Base-by-base conservation (phyloP, 345 rosid species). In the Linum usitatissimum region DNA sequence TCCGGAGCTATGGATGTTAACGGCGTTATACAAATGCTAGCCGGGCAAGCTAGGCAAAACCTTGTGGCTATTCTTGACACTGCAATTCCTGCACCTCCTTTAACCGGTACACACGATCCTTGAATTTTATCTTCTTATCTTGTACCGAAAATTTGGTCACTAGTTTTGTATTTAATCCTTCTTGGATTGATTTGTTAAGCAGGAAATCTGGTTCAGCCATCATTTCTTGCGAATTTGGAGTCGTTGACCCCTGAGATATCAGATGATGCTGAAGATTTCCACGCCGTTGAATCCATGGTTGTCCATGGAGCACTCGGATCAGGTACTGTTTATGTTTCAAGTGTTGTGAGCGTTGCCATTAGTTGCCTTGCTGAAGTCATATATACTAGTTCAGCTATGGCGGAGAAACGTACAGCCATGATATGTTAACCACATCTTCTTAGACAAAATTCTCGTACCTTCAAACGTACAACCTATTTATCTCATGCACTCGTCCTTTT, bases 21-120 rank as follows among this genome's bases (percentile, higher is more conserved):
- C 55, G 78, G 84, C 18, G 42, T 84, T 53, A 72, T 83, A 53
- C 84, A 84, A 70, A 74, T 83, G 65, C 71, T 90, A 71, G 64
- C 86, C 0, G 83, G 83, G 30, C 86, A 82, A 75, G 82, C 77
- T 65, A 83, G 96, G 77, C 92, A 80, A 67, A 93, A 84, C 66
- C 79, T 28, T 60, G 88, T 85, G 40, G 54, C 84, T 60, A 86
- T 79, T 75, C 60, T 93, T 63, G 97, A 90, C 64, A 67, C 71
- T 53, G 85, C 92, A 66, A 84, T 93, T 87, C 97, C 99, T 15
- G 81, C 83, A 61, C 88, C 93, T 66, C 57, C 84, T 28, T 53
- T 78, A 65, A 67, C 70, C 4, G 86, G 90, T 84, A 81, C 38
- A 15, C 38, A 10, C n/a, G n/a, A n/a, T 64, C 19, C 54, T 38